Evolutionary conservation across 2,329 filamentous ascomycete genomes (phyloP), one percentile per base, ranked within the genome.

Genomic region (Paecilomyces sp.): DNA sequence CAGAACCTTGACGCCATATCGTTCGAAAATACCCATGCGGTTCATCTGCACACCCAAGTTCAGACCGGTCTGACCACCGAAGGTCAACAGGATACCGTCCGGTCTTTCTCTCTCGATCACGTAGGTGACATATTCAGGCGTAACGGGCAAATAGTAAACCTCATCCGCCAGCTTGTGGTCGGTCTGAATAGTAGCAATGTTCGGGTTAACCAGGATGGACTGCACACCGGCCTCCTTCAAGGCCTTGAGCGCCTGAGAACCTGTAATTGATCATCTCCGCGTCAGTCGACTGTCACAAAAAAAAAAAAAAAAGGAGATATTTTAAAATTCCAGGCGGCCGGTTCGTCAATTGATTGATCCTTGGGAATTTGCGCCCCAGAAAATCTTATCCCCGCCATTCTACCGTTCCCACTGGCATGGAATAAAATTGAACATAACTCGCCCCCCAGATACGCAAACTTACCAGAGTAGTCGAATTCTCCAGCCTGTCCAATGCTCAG

Each of bases 381-480:
- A 53, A 53, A 13, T 25, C 3, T 53, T 30, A 25, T 30, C 51
- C 11, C 22, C 51, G 51, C 4, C 13, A 13, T 53, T 53, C 18
- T 22, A 33, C 51, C 51, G 15, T 53, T 28, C 51, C 28, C 51
- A 11, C 51, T 51, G 11, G 31, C 31, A 8, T 11, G 31, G 31
- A 6, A 52, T 18, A 34, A 12, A 51, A 57, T 34, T 18, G 36
- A 3, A 34, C 2, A 18, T 30, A 57, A 25, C n/a, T 47, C 22
- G 22, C 51, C n/a, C 33, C 41, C 28, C 36, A 36, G 24, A 52
- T 15, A 33, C 57, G 55, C 24, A 65, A 64, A 83, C 87, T 66
- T 82, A 96, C 92, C 93, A 76, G 94, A 97, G 78, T 97, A 97
- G 79, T 97, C 93, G 71, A 97, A 97, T 81, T 97, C 93, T 80